A percentile compares a stretch with the other conserved stretches of the same genome.
Conservation (phyloP, 805 yeast genomes). For the Pichia membranifaciens region DNA sequence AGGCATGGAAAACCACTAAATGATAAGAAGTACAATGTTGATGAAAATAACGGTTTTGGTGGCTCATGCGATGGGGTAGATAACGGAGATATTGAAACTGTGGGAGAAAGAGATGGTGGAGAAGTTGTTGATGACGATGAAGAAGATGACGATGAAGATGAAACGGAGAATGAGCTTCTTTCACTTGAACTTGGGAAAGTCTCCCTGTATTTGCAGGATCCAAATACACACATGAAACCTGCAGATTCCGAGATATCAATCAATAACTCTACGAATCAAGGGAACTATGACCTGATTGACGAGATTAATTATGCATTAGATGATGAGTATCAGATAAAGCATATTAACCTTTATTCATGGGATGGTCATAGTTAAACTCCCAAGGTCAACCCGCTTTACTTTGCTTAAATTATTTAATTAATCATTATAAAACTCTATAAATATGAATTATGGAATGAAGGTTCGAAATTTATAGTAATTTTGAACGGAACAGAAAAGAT, state of each 20-base stretch:
- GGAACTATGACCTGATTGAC: constrained; percentile 12
- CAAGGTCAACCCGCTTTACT: neutral
- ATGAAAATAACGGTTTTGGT: neutral
- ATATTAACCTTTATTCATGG: constrained; percentile 1
- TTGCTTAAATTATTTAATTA: constrained; percentile 2
- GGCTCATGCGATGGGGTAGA: neutral
- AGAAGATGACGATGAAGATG: neutral
- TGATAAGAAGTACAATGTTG: neutral
- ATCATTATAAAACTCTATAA: neutral
- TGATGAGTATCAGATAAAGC: constrained; percentile 7
- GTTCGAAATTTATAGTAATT: neutral
- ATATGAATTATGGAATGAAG: too few relatives aligned
- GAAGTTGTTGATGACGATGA: neutral
- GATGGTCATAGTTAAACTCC: neutral
- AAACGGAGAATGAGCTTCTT: constrained; percentile 1
- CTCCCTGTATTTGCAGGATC: constrained; percentile 1
- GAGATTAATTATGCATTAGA: constrained; percentile 15
- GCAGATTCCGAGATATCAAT: constrained; percentile 5
- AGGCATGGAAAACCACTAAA: neutral
- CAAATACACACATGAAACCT: neutral
- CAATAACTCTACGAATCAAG: neutral
- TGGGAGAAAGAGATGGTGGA: constrained; percentile 7
- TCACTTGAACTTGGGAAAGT: constrained; percentile 8
- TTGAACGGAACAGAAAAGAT: too few relatives aligned
- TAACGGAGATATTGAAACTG: neutral